Conservation (phyloP, 331 rosid genomes). For the Cydonia oblonga region DNA sequence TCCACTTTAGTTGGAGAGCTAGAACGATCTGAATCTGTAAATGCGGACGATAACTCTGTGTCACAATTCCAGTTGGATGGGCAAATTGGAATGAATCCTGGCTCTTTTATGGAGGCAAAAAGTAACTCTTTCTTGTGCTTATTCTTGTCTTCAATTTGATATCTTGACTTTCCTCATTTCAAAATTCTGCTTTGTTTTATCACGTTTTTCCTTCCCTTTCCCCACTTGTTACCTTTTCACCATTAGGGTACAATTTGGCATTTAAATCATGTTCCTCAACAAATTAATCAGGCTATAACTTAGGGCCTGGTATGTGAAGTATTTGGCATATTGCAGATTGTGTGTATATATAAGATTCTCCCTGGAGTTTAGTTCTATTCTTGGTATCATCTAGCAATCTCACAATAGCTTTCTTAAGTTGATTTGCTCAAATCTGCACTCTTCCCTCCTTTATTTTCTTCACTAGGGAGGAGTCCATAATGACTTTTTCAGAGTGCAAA, state of each 20-base stretch:
- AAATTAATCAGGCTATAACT: not conserved
- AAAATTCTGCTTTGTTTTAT: not conserved
- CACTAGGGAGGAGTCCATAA: not conserved
- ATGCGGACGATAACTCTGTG: slow-evolving; percentile 28
- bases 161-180: not conserved
- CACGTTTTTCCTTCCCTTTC: not conserved
- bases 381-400: not conserved
- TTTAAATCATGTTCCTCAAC: not conserved
- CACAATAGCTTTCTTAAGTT: not conserved
- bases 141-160: not conserved
- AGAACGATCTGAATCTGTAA: slow-evolving; percentile 42
- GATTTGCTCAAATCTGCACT: not conserved
- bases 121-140: slow-evolving; percentile 1
- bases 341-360: not conserved
- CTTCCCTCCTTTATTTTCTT: not conserved
- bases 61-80: slow-evolving; percentile 29
- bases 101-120: slow-evolving; percentile 23
- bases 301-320: not conserved
- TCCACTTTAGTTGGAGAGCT: slow-evolving; percentile 34
- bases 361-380: not conserved
- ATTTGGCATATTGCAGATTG: not conserved
- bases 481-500: not conserved
- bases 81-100: slow-evolving; percentile 25
- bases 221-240: not conserved
- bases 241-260: not conserved